phyloP scores from a whole-genome alignment of 2,329 filamentous ascomycete genomes.

The Cercospora sp. region DNA sequence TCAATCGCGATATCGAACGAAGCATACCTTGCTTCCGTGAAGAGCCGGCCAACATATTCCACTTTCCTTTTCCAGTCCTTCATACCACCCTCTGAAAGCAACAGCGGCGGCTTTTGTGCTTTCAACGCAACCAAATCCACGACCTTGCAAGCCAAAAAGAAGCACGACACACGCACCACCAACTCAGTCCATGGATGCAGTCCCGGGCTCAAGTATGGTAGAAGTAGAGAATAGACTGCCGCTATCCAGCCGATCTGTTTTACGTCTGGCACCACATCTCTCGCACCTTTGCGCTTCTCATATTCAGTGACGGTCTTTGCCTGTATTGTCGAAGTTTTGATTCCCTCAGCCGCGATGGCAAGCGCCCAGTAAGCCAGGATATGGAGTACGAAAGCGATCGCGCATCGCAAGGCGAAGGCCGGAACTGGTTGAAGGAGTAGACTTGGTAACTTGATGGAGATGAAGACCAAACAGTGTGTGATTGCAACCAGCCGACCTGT shows the following conservation, averaged over 20 bases:
- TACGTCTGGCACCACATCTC: constrained; percentile 3
- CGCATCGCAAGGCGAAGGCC: neutral
- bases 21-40: constrained; percentile 10
- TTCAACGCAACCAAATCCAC: constrained; percentile 5
- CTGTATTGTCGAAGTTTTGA: neutral
- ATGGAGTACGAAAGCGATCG: neutral
- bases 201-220: constrained; percentile 4
- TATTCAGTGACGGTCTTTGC: neutral
- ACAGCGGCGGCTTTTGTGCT: neutral
- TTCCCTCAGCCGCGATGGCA: neutral
- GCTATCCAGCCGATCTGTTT: constrained; percentile 5
- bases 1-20: constrained; percentile 14
- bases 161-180: neutral
- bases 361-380: constrained; percentile 1
- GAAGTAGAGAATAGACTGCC: neutral
- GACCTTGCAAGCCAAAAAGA: constrained; percentile 15
- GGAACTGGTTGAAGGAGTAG: neutral
- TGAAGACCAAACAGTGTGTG: constrained; percentile 4
- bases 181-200: neutral
- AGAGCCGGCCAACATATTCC: constrained; percentile 5
- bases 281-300: constrained; percentile 1
- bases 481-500: constrained; percentile 5
- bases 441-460: constrained; percentile 1
- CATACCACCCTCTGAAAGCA: neutral
- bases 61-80: neutral